Base-by-base conservation (phyloP, 2,329 filamentous ascomycete species). In the Trichoderma atrobrunneum region DNA sequence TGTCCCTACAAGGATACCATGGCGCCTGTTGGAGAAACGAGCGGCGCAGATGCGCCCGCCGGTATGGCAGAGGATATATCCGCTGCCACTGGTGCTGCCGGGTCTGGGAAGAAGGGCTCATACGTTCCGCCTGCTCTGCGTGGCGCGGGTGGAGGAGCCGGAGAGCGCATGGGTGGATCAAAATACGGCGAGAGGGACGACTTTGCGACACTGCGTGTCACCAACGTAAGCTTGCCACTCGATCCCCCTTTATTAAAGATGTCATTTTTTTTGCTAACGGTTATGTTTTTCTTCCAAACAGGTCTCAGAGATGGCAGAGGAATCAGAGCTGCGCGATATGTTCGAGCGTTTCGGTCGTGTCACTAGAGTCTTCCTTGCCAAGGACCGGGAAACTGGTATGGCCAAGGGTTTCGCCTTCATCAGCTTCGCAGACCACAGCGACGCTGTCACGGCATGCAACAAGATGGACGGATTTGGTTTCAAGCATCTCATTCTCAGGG, bases 1-100 rank as follows among this genome's bases (percentile, higher is more conserved):
- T 99, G 96, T 90, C 96, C 96, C 43, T 99, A 97, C 91, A 99
- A 98, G 88, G 96, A 98, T 82, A 99, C 95, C 78, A 98, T 99
- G 94, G 94, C 95, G 43, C 96, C 93, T 48, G 90, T 95, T 74
- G 90, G 91, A 76, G 89, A 90, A 82, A 85, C 84, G 71, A 82
- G 81, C 61, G 80, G 80, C 36, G 87, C 83, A 74, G 89, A 91
- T 74, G 84, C 85, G 32, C 88, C 86, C 39, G 87, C 86, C 63
- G 87, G 86, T 71, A 83, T 87, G 83, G 84, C 82, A 76, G 86
- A 89, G 78, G 86, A 88, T 67, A 75, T 79, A 18, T 74, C 77
- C 2, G 39, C 69, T 26, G 82, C 83, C 28, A 82, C 83, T 26
- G 87, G 87, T 59, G 83, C 81, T 59, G 87, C 84, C 34, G 85